Conservation (phyloP, 108 stramenopile species). For the Cyclostephanos tholiformis region DNA sequence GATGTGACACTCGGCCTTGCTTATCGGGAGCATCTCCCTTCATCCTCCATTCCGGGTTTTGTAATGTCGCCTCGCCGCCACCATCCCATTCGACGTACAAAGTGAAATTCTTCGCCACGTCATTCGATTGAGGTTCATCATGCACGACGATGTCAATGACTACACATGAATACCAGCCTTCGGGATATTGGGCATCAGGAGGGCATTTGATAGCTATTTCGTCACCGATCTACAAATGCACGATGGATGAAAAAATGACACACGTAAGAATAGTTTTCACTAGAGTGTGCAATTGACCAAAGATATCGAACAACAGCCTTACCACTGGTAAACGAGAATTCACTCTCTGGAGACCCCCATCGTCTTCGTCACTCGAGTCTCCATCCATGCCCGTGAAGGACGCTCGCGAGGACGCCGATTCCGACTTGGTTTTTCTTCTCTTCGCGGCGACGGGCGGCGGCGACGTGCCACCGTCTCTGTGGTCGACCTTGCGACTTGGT, state of each 20-base stretch:
- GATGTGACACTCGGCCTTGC: constrained; percentile 46
- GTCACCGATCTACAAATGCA: constrained; percentile 34
- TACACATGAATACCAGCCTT: constrained; percentile 46
- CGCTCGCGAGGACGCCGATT: constrained; percentile 13
- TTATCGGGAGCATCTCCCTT: constrained; percentile 52
- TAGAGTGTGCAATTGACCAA: neutral
- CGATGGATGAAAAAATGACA: constrained; percentile 4
- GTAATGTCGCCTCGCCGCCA: constrained; percentile 39
- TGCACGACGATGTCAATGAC: constrained; percentile 35
- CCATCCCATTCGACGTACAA: constrained; percentile 47
- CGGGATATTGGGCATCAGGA: constrained; percentile 42
- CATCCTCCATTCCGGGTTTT: constrained; percentile 53
- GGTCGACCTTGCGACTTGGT: constrained; percentile 3
- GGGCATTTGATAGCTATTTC: constrained; percentile 47
- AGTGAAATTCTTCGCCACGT: constrained; percentile 28
- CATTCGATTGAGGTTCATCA: constrained; percentile 22
- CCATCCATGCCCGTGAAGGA: constrained; percentile 13
- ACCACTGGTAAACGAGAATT: constrained; percentile 17
- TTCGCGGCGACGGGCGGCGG: constrained; percentile 3
- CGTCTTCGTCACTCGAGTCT: constrained; percentile 18
- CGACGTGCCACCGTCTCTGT: constrained; percentile 2
- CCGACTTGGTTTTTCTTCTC: constrained; percentile 16
- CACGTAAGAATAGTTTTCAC: neutral
- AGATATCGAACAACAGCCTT: neutral
- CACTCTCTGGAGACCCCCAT: constrained; percentile 9